Conservation (phyloP, 768 basidiomycete genomes). For the Leccinum longicurvipes region DNA sequence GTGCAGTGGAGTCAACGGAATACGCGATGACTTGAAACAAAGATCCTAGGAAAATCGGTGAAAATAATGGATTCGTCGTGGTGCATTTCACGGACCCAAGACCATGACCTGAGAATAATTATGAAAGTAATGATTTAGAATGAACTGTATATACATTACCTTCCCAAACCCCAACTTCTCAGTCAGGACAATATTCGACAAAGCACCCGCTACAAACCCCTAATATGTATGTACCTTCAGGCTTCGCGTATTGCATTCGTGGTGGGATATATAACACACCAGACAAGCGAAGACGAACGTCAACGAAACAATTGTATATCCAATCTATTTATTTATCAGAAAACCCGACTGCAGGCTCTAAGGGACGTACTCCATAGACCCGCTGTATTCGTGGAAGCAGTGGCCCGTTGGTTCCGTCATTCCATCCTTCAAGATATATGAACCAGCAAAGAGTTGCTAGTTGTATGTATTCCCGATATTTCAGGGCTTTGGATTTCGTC, state of each 20-base stretch:
- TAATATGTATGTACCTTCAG: constrained; percentile 7
- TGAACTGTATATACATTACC: constrained; percentile 18
- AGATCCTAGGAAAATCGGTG: constrained; percentile 40
- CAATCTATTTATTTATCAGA: constrained; percentile 34
- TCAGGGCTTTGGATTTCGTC: constrained; percentile 6
- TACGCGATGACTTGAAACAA: constrained; percentile 52
- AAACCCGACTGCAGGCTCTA: not conserved
- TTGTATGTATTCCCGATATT: constrained; percentile 37
- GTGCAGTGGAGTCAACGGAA: constrained; percentile 49
- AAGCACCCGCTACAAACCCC: constrained; percentile 45
- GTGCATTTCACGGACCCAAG: constrained; percentile 25
- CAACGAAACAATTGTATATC: constrained; percentile 50
- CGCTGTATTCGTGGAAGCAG: constrained; percentile 68
- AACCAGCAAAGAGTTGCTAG: constrained; percentile 53
- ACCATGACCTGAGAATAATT: constrained; percentile 35
- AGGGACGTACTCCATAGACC: constrained; percentile 42
- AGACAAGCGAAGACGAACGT: constrained; percentile 51
- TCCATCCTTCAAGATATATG: constrained; percentile 70
- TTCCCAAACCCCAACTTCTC: constrained; percentile 44
- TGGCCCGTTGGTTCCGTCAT: constrained; percentile 72
- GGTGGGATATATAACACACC: constrained; percentile 26
- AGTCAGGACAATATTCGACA: constrained; percentile 45
- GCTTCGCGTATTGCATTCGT: constrained; percentile 16
- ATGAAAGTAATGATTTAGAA: not conserved
- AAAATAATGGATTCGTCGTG: not conserved